A percentile compares a stretch with the other conserved stretches of the same genome.
Evolutionary conservation across 495 filamentous ascomycete genomes (phyloP).

Genomic region (Tuber brumale): DNA sequence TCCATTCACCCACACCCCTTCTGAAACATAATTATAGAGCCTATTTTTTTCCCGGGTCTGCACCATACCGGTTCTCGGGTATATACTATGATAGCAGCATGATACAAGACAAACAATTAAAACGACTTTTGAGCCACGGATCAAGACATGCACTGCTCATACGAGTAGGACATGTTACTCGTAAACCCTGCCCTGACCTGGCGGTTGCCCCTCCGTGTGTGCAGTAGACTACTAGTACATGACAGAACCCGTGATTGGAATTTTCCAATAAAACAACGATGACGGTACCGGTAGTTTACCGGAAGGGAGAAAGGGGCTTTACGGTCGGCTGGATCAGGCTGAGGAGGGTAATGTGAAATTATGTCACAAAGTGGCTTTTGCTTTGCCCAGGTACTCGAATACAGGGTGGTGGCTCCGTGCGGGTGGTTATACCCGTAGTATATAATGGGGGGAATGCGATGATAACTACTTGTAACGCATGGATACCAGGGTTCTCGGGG

Average conservation of each 20-base stretch:
- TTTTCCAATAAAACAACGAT: not conserved
- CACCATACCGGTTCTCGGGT: no score
- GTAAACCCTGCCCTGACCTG: not conserved
- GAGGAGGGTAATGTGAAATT: not conserved
- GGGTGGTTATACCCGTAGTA: not conserved
- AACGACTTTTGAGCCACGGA: not conserved
- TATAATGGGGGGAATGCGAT: not conserved
- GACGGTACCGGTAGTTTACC: not conserved
- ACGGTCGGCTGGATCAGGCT: not conserved
- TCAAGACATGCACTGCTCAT: not conserved
- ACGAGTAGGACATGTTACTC: not conserved
- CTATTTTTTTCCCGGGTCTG: not conserved
- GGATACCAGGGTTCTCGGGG: not conserved
- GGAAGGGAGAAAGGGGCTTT: not conserved
- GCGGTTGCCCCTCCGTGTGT: not conserved
- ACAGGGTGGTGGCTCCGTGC: not conserved
- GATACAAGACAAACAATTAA: not conserved
- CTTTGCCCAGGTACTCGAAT: not conserved
- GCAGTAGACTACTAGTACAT: no score
- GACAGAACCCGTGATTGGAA: not conserved
- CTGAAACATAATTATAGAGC: not conserved
- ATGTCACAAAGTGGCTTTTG: not conserved
- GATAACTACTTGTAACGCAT: not conserved
- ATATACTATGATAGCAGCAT: no score
- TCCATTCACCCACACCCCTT: not conserved